These are phyloP conservation scores for Porphyridium purpureum DNA, from an alignment of 23 red algal species.

Conservation along the genomic window DNA sequence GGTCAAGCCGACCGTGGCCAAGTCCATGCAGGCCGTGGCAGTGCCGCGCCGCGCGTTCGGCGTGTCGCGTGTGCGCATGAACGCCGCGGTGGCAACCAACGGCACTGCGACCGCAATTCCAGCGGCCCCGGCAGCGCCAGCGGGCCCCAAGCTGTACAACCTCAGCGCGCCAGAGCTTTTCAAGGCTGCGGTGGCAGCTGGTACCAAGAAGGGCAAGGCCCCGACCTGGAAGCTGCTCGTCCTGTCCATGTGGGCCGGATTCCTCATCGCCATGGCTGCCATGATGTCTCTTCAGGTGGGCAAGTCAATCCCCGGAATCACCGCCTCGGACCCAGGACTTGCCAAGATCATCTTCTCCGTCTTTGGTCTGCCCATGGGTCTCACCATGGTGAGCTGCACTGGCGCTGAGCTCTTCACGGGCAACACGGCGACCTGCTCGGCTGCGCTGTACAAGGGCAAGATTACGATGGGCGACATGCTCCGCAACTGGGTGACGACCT, in stretches of 20 bases:
- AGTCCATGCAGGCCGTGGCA: no score
- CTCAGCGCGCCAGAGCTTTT: not conserved
- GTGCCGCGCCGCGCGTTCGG: no score
- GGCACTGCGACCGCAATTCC: no score
- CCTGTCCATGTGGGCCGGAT: constrained; percentile 23
- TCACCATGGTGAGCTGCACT: constrained; percentile 19
- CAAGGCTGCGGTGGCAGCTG: constrained; percentile 12
- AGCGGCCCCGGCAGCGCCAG: not conserved
- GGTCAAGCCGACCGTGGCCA: no score
- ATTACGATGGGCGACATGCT: not conserved
- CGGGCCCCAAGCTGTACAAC: not conserved
- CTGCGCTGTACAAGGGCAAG: constrained; percentile 12
- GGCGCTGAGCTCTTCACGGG: constrained; percentile 71
- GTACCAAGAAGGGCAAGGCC: constrained; percentile 19
- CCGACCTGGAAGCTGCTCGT: constrained; percentile 19
- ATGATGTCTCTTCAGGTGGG: constrained; percentile 49
- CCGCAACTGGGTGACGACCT: constrained; percentile 26
- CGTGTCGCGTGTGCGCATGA: no score
- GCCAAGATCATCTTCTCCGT: constrained; percentile 29
- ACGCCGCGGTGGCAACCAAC: no score
- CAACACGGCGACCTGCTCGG: constrained; percentile 20
- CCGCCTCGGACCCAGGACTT: constrained; percentile 34
- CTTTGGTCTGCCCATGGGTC: constrained; percentile 37
- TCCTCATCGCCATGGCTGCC: constrained; percentile 33
- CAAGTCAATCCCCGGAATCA: constrained; percentile 25